Evolutionary conservation across 1,284 basidiomycete species (phyloP), one percentile per base, ranked within the genome.

Genomic region (Melanopsichium pennsylvanicum): DNA sequence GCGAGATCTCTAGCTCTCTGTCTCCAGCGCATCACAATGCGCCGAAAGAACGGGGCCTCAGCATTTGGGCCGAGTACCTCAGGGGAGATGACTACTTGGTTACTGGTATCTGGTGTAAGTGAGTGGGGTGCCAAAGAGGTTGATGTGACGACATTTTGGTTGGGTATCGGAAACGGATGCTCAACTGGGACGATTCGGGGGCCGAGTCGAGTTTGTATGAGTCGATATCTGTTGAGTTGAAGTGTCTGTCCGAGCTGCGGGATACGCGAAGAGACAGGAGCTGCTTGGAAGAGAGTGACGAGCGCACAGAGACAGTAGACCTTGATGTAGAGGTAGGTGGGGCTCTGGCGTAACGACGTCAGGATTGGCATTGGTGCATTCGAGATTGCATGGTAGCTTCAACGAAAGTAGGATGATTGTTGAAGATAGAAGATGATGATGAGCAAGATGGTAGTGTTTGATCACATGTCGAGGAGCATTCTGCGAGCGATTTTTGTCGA

Each of bases 291-390:
- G 19, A 78, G 56, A 6, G 78, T 72, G 21, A 79, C 78, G 31
- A 78, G 64, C 26, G 72, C 54, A 49, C 69, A 72, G 18, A 79
- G 63, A 23, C 70, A 52, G 49, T 78, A 79, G 32, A 72, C 70
- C 63, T 79, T 79, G 31, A 76, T 22, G 50, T 77, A 78, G 32
- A 79, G 70, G 27, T 78, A 79, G 40, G 56, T 63, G 25, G 75
- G 73, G 33, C 74, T 74, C 50, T 69, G 60, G 4, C 76, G 71
- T 19, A 79, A 34, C 18, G 60, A 56, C 27, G 50, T 63, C 39
- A 70, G 43, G 37, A 75, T 32, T 8, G 73, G 68, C 73, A 75
- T 75, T 29, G 32, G 50, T 49, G 37, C 43, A 31, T 25, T 26
- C 21, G 38, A 27, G 33, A 25, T 29, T 13, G 36, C 56, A 59